Evolutionary conservation across 2,329 filamentous ascomycete genomes (phyloP).

Genomic region (Chaetothyriales sp.): DNA sequence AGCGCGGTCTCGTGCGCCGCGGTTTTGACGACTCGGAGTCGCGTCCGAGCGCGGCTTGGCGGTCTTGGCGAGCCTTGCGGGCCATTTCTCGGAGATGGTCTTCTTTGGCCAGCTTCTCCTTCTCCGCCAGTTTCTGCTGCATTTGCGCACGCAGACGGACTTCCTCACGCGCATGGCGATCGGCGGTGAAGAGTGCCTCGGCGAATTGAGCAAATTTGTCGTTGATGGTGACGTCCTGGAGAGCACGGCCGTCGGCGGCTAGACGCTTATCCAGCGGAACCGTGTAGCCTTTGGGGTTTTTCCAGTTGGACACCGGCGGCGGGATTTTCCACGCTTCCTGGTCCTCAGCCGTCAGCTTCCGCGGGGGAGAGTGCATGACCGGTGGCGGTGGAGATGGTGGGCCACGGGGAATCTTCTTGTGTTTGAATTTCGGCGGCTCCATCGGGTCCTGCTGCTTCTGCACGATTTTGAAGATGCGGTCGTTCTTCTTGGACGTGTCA

Average conservation of each 20-base stretch:
- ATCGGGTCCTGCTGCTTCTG: constrained; percentile 86
- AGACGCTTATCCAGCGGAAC: constrained; percentile 90
- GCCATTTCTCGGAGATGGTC: constrained; percentile 78
- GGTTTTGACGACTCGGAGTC: constrained; percentile 24
- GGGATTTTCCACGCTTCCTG: constrained; percentile 92
- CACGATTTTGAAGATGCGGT: constrained; percentile 97
- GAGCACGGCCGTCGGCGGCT: constrained; percentile 77
- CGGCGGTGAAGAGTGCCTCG: constrained; percentile 85
- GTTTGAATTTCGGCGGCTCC: constrained; percentile 96
- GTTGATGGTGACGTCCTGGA: constrained; percentile 92
- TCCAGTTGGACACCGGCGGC: constrained; percentile 93
- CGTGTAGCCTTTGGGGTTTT: constrained; percentile 97
- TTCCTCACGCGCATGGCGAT: constrained; percentile 88
- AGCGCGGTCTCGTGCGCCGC: constrained; percentile 14
- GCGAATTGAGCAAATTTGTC: constrained; percentile 97
- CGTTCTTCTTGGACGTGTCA: constrained; percentile 67
- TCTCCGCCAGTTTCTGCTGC: constrained; percentile 92
- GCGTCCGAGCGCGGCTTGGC: constrained; percentile 33
- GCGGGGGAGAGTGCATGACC: constrained; percentile 84
- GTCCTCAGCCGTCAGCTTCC: constrained; percentile 91
- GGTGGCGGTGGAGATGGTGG: constrained; percentile 87
- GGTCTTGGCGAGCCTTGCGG: constrained; percentile 81
- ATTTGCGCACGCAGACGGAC: constrained; percentile 83
- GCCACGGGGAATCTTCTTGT: constrained; percentile 87
- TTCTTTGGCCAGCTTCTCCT: constrained; percentile 89